Evolutionary conservation across 2,329 filamentous ascomycete species (phyloP).

Genomic region (Venturia aucupariae): DNA sequence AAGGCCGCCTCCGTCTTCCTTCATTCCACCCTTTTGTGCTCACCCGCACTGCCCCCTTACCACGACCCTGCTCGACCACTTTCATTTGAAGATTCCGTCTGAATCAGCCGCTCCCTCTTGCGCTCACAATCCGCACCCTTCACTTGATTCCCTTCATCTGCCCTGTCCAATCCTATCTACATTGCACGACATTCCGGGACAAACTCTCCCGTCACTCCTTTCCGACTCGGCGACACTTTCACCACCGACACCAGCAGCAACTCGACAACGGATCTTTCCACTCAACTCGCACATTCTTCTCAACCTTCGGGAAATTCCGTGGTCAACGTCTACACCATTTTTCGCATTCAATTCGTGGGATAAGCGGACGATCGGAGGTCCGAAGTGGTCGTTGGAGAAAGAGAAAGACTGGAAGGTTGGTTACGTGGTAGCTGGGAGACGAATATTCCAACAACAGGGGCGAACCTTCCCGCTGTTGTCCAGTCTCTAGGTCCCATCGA

Average conservation of each 20-base stretch:
- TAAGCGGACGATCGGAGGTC: background rate
- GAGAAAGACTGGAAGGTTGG: background rate
- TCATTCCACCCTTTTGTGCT: constrained; percentile 7
- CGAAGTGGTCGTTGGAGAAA: background rate
- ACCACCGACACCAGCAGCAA: background rate
- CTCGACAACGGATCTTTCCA: background rate
- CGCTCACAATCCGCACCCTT: background rate
- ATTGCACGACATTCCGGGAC: background rate
- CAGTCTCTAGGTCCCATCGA: background rate
- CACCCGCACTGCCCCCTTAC: constrained; percentile 1
- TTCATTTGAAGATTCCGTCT: constrained; percentile 4
- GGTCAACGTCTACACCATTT: background rate
- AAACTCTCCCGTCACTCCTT: constrained; percentile 6
- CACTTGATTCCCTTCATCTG: background rate
- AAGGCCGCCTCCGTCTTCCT: constrained; percentile 4
- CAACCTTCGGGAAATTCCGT: too few relatives aligned
- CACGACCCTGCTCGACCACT: constrained; percentile 1
- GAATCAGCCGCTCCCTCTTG: constrained; percentile 2
- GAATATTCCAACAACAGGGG: too few relatives aligned
- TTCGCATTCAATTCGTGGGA: background rate
- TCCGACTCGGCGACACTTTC: background rate
- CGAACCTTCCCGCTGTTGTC: background rate
- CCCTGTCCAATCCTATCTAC: background rate
- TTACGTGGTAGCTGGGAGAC: background rate
- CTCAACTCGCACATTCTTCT: background rate